Conservation (phyloP, 345 rosid species). For the Rhodomyrtus tomentosa region DNA sequence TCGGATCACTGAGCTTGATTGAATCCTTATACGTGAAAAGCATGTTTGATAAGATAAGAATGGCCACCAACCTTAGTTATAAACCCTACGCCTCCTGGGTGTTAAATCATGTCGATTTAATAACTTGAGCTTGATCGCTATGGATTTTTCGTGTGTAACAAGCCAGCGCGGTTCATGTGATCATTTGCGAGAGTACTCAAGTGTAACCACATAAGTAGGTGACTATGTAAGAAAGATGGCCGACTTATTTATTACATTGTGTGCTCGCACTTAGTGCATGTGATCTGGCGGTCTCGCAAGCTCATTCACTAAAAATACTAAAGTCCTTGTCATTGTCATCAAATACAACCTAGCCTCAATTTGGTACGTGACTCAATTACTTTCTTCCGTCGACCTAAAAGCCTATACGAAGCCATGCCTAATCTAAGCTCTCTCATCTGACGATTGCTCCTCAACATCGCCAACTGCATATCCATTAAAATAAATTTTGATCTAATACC, state of each 20-base stretch:
- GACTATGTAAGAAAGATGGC: not conserved
- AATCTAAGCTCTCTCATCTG: not conserved
- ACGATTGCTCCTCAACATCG: not conserved
- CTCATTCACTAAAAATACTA: not conserved
- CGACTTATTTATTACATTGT: not conserved
- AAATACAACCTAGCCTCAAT: not conserved
- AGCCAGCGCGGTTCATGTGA: not conserved
- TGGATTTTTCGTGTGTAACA: not conserved
- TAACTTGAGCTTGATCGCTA: not conserved
- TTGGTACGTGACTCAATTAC: not conserved
- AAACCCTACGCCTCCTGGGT: not conserved
- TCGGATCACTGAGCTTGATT: not conserved
- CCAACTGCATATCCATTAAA: not conserved
- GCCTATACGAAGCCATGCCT: not conserved
- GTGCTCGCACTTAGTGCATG: not conserved
- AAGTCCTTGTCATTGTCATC: not conserved
- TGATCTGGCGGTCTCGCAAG: not conserved
- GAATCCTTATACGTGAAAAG: not conserved
- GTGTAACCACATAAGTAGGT: not conserved
- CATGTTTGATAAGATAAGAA: not conserved
- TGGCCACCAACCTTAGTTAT: not conserved
- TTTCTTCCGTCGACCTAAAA: not conserved
- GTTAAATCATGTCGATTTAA: not conserved
- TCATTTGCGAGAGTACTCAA: not conserved
- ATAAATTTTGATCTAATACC: not conserved